phyloP scores from a whole-genome alignment of 257 asterid genomes.

The Rauvolfia tetraphylla region DNA sequence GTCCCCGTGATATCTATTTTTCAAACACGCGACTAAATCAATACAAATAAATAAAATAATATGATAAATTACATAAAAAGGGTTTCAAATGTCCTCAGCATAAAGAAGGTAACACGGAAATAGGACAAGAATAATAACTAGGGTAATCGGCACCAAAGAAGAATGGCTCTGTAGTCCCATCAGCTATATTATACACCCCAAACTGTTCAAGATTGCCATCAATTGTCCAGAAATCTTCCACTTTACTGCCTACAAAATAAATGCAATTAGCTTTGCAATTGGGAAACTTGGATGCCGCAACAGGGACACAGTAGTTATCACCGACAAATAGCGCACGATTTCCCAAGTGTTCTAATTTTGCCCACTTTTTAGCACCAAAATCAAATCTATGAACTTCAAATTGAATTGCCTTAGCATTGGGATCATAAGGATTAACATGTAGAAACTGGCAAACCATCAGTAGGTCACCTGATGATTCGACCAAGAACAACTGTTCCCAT shows the following conservation, averaged over 20 bases:
- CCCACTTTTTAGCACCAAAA: conserved; percentile 28
- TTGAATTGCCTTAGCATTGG: neutral
- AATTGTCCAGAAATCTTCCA: conserved; percentile 15
- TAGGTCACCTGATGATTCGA: conserved; percentile 23
- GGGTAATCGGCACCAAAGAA: conserved; percentile 21
- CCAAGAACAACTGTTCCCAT: conserved; percentile 20
- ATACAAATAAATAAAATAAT: too few species aligned
- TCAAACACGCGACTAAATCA: too few species aligned
- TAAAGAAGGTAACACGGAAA: conserved; percentile 21
- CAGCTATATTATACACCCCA: conserved; percentile 17
- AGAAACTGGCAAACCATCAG: conserved; percentile 16
- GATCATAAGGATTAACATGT: neutral
- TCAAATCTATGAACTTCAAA: conserved; percentile 28
- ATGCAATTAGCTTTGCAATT: conserved; percentile 28
- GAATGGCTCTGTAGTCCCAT: neutral
- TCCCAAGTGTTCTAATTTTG: conserved; percentile 29
- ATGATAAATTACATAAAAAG: too few species aligned
- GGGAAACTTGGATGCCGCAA: conserved; percentile 10
- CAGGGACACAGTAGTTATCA: conserved; percentile 20
- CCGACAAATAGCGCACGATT: conserved; percentile 30
- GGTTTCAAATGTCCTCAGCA: neutral
- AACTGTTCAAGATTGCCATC: conserved; percentile 7
- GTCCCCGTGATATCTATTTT: too few species aligned
- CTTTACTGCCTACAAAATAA: conserved; percentile 23
- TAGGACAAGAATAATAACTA: conserved; percentile 17